Evolutionary conservation across 768 basidiomycete genomes (phyloP).

Genomic region (Lactarius pseudohatsudake): DNA sequence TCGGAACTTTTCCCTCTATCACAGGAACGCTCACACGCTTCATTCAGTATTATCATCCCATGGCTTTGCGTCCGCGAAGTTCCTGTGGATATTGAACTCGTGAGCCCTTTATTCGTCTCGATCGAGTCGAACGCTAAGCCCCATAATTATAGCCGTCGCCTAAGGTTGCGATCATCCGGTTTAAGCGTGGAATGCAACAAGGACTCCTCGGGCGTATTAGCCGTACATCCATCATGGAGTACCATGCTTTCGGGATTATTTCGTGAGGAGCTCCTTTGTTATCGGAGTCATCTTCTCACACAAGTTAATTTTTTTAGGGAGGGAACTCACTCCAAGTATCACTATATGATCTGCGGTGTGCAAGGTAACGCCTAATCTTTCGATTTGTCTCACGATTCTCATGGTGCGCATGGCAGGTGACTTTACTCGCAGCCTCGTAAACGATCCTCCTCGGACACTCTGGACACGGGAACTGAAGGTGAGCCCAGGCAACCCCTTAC

Average conservation of each 20-base stretch:
- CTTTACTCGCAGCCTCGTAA: constrained; percentile 44
- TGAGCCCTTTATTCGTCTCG: constrained; percentile 31
- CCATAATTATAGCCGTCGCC: constrained; percentile 38
- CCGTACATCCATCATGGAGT: constrained; percentile 44
- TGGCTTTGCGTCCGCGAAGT: constrained; percentile 45
- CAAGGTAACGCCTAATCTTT: constrained; percentile 33
- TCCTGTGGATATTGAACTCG: constrained; percentile 43
- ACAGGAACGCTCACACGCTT: constrained; percentile 23
- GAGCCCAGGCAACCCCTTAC: neutral
- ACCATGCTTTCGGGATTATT: constrained; percentile 48
- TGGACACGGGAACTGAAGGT: constrained; percentile 48
- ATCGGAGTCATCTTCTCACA: constrained; percentile 12
- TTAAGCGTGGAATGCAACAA: constrained; percentile 49
- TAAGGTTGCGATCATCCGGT: constrained; percentile 44
- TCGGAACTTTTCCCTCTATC: constrained; percentile 27
- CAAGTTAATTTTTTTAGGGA: constrained; percentile 33
- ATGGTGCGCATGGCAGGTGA: constrained; percentile 33
- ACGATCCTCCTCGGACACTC: constrained; percentile 42
- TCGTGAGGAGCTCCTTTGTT: constrained; percentile 31
- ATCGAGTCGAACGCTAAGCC: neutral
- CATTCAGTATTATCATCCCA: constrained; percentile 40
- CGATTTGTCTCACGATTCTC: neutral
- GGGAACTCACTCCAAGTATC: constrained; percentile 42
- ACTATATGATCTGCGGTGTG: constrained; percentile 47
- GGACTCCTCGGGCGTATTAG: constrained; percentile 45